A percentile compares a stretch with the other conserved stretches of the same genome.
These are phyloP conservation scores for Tagetes patula DNA, from an alignment of 129 eudicot species.

Conservation along the genomic window DNA sequence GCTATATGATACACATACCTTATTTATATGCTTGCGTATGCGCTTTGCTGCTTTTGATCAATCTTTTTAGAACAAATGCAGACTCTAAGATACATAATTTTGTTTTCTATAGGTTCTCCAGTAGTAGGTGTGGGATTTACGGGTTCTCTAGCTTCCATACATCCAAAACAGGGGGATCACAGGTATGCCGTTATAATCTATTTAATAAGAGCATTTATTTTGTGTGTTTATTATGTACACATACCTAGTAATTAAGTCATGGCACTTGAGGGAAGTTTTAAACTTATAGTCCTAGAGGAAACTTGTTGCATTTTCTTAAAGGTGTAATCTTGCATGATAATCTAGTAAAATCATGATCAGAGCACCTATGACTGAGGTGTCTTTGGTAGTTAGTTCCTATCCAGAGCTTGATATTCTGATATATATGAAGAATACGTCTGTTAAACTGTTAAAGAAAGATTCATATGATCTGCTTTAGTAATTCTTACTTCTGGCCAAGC, in stretches of 20 bases:
- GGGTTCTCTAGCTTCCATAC: constrained; percentile 75
- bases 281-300: not conserved
- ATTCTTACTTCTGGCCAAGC: not conserved
- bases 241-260: not conserved
- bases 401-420: constrained; percentile 8
- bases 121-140: constrained; percentile 87
- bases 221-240: not conserved
- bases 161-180: constrained; percentile 85
- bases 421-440: not conserved
- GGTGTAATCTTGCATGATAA: not conserved
- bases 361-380: not conserved
- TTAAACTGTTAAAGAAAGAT: not conserved
- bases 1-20: constrained; percentile 12
- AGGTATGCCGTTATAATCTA: constrained; percentile 41
- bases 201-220: not conserved
- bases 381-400: not conserved
- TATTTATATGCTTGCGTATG: constrained; percentile 2
- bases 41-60: constrained; percentile 12
- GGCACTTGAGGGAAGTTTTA: not conserved
- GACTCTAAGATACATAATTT: not conserved
- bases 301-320: not conserved
- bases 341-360: not conserved
- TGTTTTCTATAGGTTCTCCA: constrained; percentile 55
- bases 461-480: not conserved
- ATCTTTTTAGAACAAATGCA: constrained; percentile 14